phyloP scores from a whole-genome alignment of 148 eudicot species.

The Polygonum maritimum region DNA sequence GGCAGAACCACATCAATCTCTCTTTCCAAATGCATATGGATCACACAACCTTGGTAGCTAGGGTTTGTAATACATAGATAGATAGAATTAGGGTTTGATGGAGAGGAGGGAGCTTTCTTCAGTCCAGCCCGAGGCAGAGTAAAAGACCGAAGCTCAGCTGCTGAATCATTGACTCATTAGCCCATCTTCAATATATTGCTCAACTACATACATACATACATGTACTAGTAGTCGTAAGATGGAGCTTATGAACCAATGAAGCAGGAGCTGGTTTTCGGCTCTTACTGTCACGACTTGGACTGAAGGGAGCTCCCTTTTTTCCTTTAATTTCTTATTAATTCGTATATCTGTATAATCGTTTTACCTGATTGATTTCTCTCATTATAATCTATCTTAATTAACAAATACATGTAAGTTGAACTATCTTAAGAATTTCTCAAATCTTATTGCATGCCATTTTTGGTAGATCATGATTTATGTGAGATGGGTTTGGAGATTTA shows the following conservation, averaged over 20 bases:
- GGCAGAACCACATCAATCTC: neutral
- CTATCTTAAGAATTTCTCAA: too few relatives aligned
- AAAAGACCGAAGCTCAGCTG: slow-evolving; percentile 11
- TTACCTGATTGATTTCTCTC: too few relatives aligned
- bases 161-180: slow-evolving; percentile 18
- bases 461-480: too few relatives aligned
- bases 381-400: too few relatives aligned
- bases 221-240: neutral
- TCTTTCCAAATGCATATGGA: too few relatives aligned
- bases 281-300: slow-evolving; percentile 19
- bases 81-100: neutral
- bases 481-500: too few relatives aligned
- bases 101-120: slow-evolving; percentile 5
- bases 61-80: too few relatives aligned
- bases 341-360: too few relatives aligned
- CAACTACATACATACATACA: neutral
- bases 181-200: slow-evolving; percentile 1
- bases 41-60: too few relatives aligned
- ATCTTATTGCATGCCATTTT: too few relatives aligned
- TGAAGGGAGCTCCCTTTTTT: slow-evolving; percentile 21
- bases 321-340: too few relatives aligned
- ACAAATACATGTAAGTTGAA: too few relatives aligned
- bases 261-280: slow-evolving; percentile 15
- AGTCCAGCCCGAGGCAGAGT: slow-evolving; percentile 14
- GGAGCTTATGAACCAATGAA: slow-evolving; percentile 15